Percentiles rank a stretch among this genome's conserved stretches.
phyloP scores from a whole-genome alignment of 176 grass and related monocot genomes.

The Musa itinerans region DNA sequence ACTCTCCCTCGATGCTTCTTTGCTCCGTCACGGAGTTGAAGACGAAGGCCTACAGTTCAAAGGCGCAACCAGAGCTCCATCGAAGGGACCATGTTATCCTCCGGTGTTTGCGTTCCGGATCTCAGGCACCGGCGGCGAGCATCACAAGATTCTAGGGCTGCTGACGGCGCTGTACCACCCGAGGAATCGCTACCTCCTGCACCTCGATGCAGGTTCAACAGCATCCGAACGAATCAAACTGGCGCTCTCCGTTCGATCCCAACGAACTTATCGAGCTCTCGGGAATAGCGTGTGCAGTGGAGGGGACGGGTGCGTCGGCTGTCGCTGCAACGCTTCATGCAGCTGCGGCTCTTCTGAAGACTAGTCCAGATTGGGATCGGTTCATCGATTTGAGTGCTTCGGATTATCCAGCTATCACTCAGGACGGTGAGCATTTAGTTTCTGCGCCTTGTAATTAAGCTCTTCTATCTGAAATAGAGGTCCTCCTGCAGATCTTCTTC shows the following conservation, averaged over 20 bases:
- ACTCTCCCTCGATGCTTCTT: background rate
- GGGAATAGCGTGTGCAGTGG: conserved; percentile 22
- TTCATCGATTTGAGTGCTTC: conserved; percentile 49
- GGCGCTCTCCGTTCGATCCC: conserved; percentile 1
- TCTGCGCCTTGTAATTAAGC: background rate
- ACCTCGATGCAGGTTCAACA: conserved; percentile 36
- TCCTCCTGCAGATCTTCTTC: conserved; percentile 41
- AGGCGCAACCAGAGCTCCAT: background rate
- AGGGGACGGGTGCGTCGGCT: conserved; percentile 28
- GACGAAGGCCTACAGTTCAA: too few relatives aligned
- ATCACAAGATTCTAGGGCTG: conserved; percentile 20
- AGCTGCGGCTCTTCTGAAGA: conserved; percentile 34
- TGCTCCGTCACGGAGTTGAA: background rate
- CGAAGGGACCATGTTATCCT: background rate
- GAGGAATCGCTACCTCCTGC: conserved; percentile 47
- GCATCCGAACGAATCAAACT: conserved; percentile 18
- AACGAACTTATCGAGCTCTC: conserved; percentile 18
- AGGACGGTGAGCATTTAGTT: conserved; percentile 32
- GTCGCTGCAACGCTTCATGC: conserved; percentile 50
- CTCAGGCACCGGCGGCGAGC: conserved; percentile 43
- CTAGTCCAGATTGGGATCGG: conserved; percentile 38
- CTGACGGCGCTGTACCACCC: conserved; percentile 47
- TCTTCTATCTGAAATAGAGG: background rate
- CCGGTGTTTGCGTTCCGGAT: conserved; percentile 48
- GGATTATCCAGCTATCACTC: conserved; percentile 57